phyloP scores from a whole-genome alignment of 2,329 filamentous ascomycete genomes.

The Microthyrium microscopicum region DNA sequence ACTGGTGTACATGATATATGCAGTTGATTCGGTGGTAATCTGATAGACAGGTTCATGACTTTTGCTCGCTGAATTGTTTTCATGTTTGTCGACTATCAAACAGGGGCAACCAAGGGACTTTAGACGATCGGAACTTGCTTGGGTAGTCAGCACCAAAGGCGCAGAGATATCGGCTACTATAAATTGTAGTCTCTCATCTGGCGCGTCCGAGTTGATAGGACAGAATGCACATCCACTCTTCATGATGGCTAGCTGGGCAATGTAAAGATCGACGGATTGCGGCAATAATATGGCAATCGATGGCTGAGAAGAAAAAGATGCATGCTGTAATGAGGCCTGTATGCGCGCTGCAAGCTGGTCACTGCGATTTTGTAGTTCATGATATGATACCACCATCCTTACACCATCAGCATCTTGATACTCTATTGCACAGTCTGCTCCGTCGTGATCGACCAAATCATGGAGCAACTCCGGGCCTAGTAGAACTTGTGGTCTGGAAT shows the following conservation, averaged over 20 bases:
- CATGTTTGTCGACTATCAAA: constrained; percentile 26
- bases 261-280: constrained; percentile 62
- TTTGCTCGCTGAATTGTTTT: not conserved
- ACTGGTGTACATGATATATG: constrained; percentile 89
- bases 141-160: constrained; percentile 47
- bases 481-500: constrained; percentile 34
- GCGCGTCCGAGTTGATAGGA: constrained; percentile 63
- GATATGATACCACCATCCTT: constrained; percentile 40
- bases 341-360: constrained; percentile 39
- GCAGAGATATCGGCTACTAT: constrained; percentile 65
- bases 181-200: constrained; percentile 60
- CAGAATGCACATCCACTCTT: constrained; percentile 77
- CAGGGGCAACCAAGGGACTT: constrained; percentile 15
- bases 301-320: constrained; percentile 15
- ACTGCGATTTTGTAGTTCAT: constrained; percentile 42
- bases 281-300: constrained; percentile 63
- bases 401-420: constrained; percentile 36
- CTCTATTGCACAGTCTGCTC: constrained; percentile 40
- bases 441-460: constrained; percentile 34
- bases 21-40: constrained; percentile 34
- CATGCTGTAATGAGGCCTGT: constrained; percentile 11
- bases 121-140: constrained; percentile 23
- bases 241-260: constrained; percentile 59
- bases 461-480: constrained; percentile 42
- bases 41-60: constrained; percentile 1